A percentile compares a stretch with the other conserved stretches of the same genome.
Conservation (phyloP, 495 filamentous ascomycete genomes). For the Aspergillus kassunensis region DNA sequence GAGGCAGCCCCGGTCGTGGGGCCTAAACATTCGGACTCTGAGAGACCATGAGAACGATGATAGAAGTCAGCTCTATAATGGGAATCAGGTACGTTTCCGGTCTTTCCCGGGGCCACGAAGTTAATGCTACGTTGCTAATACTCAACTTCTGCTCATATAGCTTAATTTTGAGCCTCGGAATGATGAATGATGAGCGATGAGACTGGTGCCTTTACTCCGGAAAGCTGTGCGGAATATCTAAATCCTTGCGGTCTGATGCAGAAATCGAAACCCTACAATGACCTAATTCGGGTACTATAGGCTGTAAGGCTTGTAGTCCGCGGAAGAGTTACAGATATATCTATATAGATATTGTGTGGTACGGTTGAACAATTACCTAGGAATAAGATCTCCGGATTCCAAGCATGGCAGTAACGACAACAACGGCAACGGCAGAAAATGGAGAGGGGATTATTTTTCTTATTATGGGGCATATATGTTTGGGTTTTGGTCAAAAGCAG, state of each 20-base stretch:
- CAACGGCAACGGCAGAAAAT: background rate
- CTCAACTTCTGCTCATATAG: slow-evolving; percentile 30
- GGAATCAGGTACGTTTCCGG: slow-evolving; percentile 67
- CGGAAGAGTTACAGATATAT: too few species aligned
- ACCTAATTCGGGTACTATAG: too few species aligned
- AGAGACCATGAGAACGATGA: slow-evolving; percentile 49
- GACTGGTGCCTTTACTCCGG: slow-evolving; percentile 13
- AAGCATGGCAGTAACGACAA: too few species aligned
- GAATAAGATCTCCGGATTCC: too few species aligned
- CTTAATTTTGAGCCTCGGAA: slow-evolving; percentile 71
- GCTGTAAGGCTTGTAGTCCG: too few species aligned
- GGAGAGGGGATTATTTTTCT: slow-evolving; percentile 23
- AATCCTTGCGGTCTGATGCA: too few species aligned
- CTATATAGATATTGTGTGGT: too few species aligned
- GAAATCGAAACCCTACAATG: too few species aligned
- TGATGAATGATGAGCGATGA: slow-evolving; percentile 49
- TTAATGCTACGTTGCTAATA: background rate
- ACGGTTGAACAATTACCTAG: too few species aligned
- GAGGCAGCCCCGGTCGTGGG: slow-evolving; percentile 18
- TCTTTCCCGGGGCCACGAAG: background rate
- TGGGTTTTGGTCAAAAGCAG: background rate
- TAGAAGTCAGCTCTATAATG: slow-evolving; percentile 76
- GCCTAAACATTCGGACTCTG: slow-evolving; percentile 52
- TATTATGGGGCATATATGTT: slow-evolving; percentile 7
- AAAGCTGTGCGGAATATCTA: too few species aligned